Percentiles rank a stretch among this genome's conserved stretches.
phyloP scores from a whole-genome alignment of 164 flowering plant species.

The Nelumbo lutea region DNA sequence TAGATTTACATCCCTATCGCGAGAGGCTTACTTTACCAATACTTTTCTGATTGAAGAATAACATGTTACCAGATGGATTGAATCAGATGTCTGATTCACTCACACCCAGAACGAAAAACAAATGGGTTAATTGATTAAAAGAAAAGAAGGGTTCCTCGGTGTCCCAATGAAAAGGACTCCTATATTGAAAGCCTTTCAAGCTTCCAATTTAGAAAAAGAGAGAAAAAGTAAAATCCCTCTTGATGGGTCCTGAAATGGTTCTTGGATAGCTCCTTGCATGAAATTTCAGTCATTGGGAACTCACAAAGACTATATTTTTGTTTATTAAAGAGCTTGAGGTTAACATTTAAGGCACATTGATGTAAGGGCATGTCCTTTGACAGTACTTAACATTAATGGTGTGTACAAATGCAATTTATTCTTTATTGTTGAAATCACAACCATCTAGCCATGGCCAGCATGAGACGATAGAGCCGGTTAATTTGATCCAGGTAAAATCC shows the following conservation, averaged over 20 bases:
- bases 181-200: conserved; percentile 12
- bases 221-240: conserved; percentile 23
- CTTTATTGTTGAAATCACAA: neutral
- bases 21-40: conserved; percentile 3
- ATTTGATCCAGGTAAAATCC: no score
- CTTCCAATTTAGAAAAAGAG: conserved; percentile 21
- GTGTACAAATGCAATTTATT: neutral
- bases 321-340: neutral
- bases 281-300: conserved; percentile 1
- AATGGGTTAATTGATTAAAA: conserved; percentile 15
- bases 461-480: no score
- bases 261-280: conserved; percentile 2
- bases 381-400: neutral
- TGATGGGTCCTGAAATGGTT: conserved; percentile 22
- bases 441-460: no score
- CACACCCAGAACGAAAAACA: neutral
- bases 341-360: neutral
- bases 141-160: no score
- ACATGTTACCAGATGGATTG: conserved; percentile 7
- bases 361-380: neutral
- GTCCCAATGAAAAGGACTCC: conserved; percentile 14
- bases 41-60: neutral
- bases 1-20: conserved; percentile 2
- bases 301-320: neutral
- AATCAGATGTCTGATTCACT: neutral